Conservation (phyloP, 805 yeast species). For the Pichia cabralensis region DNA sequence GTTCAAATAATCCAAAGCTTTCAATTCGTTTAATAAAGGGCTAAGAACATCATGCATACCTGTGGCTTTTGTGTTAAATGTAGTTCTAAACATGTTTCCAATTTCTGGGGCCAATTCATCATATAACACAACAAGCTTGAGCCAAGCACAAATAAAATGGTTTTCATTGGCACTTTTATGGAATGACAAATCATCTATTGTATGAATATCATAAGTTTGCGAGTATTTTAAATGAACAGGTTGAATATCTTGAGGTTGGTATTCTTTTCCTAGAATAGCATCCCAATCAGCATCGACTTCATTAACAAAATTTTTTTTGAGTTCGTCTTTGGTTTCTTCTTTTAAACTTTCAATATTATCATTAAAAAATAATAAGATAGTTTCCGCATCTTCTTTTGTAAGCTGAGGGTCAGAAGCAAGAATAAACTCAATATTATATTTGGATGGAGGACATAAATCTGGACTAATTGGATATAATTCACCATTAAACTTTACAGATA, state of each 20-base stretch:
- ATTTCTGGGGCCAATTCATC: too few species aligned
- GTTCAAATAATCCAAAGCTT: constrained; percentile 24
- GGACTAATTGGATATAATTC: constrained; percentile 28
- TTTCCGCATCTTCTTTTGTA: constrained; percentile 23
- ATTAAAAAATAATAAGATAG: constrained; percentile 15
- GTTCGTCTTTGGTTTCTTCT: constrained; percentile 9
- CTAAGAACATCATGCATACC: constrained; percentile 28
- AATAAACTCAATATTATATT: constrained; percentile 26
- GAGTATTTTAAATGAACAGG: constrained; percentile 31
- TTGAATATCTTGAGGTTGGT: constrained; percentile 15
- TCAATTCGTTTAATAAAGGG: constrained; percentile 27
- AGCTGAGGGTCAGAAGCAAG: constrained; percentile 23
- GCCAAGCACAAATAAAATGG: constrained; percentile 32
- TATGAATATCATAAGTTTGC: constrained; percentile 20
- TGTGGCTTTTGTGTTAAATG: too few species aligned
- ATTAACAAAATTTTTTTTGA: constrained; percentile 25
- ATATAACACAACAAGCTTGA: constrained; percentile 32
- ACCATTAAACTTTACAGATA: constrained; percentile 26
- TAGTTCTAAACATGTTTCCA: too few species aligned
- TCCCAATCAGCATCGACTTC: constrained; percentile 15
- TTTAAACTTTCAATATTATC: constrained; percentile 16
- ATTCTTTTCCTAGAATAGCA: constrained; percentile 12
- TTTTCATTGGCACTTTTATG: constrained; percentile 28
- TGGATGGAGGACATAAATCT: constrained; percentile 33
- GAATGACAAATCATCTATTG: constrained; percentile 32